phyloP scores from a whole-genome alignment of 2,329 filamentous ascomycete species.

The Pseudogymnoascus sp. region DNA sequence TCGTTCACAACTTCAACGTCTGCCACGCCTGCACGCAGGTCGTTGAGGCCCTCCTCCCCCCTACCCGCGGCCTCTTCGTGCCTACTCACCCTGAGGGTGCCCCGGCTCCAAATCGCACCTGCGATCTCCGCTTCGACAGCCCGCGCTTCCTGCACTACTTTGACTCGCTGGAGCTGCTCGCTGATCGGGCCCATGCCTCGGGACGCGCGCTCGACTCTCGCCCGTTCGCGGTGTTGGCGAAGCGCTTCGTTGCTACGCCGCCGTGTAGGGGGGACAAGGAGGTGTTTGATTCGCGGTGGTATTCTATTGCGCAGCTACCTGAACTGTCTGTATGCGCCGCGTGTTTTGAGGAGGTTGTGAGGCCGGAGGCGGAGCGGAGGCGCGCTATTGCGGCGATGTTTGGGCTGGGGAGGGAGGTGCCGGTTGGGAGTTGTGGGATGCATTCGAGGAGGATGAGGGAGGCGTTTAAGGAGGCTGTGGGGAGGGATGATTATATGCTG shows the following conservation, averaged over 20 bases:
- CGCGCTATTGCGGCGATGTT: slow-evolving; percentile 56
- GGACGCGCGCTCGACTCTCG: slow-evolving; percentile 20
- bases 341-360: slow-evolving; percentile 75
- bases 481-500: slow-evolving; percentile 57
- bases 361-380: slow-evolving; percentile 51
- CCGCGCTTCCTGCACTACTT: slow-evolving; percentile 52
- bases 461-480: slow-evolving; percentile 59
- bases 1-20: slow-evolving; percentile 63
- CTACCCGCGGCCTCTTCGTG: slow-evolving; percentile 58
- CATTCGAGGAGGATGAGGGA: slow-evolving; percentile 73
- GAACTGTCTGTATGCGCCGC: slow-evolving; percentile 79
- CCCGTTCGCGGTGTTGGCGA: slow-evolving; percentile 20
- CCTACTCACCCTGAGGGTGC: slow-evolving; percentile 33
- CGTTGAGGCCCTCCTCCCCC: slow-evolving; percentile 65
- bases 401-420: slow-evolving; percentile 47
- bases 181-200: slow-evolving; percentile 39
- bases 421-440: slow-evolving; percentile 60
- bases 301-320: slow-evolving; percentile 65
- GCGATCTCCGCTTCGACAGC: slow-evolving; percentile 57
- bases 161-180: slow-evolving; percentile 49
- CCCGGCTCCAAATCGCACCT: slow-evolving; percentile 40
- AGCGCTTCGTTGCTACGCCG: slow-evolving; percentile 28
- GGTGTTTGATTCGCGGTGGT: slow-evolving; percentile 61
- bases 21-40: slow-evolving; percentile 67
- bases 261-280: slow-evolving; percentile 51